Evolutionary conservation across 1,139 yeast genomes (phyloP), one percentile per base, ranked within the genome.

Genomic region (Protomyces inouyei): DNA sequence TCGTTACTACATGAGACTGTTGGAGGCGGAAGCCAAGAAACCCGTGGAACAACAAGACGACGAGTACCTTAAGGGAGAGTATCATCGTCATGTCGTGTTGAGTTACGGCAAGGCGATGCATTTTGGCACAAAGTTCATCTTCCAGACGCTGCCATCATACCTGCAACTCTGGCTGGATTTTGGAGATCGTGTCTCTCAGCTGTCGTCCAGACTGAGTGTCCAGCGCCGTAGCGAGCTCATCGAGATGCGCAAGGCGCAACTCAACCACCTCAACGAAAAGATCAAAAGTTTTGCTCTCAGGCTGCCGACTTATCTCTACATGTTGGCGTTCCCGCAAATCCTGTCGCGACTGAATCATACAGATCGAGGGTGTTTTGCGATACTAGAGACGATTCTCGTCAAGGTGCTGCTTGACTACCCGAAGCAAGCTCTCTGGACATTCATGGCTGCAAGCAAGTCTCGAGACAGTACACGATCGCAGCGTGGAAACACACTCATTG

Each of bases 151-250:
- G 25, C 98, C 98, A 0, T 91, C 91, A 72, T 82, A 91, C 32
- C 81, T 93, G 5, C 92, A 97, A 0, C 81, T 91, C 21, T 95
- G 98, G 98, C 78, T 95, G 21, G 97, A 93, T 71, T 88, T 86
- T 73, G 88, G 92, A 1, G 83, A 66, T 67, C 45, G 51, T 37
- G 67, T 56, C 21, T 32, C 28, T 35, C 38, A 54, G 12, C 55
- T 54, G 37, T 63, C 59, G 21, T 55, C 55, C n/a, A 48, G 52
- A 5, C 51, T 67, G n/a, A 66, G 66, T 28, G 52, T 25, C 12
- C 57, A 52, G 16, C 65, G 67, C 21, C 68, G 74, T 60, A 68
- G 70, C 63, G 64, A 53, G 43, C 64, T 61, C 38, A 56, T 72
- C 57, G 65, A 61, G n/a, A 57, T 65, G 3, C 63, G 63, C 37